phyloP scores from a whole-genome alignment of 805 yeast genomes.

The Hyphopichia homilentoma region DNA sequence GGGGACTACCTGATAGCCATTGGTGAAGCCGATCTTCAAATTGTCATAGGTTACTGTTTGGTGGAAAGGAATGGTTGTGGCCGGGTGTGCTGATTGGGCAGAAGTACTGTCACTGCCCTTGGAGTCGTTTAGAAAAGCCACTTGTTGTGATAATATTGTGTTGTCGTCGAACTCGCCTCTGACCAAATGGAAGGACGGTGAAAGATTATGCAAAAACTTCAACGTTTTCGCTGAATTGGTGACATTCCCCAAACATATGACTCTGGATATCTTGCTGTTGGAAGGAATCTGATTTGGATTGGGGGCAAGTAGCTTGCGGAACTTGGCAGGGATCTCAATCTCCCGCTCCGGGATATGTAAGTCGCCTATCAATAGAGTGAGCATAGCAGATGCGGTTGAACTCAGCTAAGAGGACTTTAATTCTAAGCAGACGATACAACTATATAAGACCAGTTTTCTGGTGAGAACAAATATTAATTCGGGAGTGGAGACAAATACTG shows the following conservation, averaged over 20 bases:
- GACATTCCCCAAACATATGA: constrained; percentile 80
- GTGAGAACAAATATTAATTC: background rate
- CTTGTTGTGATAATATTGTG: constrained; percentile 30
- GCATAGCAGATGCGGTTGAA: too few relatives aligned
- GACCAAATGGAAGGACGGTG: constrained; percentile 72
- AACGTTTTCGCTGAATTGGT: constrained; percentile 63
- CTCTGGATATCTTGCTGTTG: constrained; percentile 72
- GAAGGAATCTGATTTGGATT: constrained; percentile 38
- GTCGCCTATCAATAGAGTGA: constrained; percentile 77
- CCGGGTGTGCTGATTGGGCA: too few relatives aligned
- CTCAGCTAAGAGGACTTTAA: too few relatives aligned
- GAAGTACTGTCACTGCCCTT: constrained; percentile 5
- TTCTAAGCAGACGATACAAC: too few relatives aligned
- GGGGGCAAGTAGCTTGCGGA: constrained; percentile 73
- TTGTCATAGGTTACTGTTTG: constrained; percentile 65
- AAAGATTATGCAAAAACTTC: constrained; percentile 60
- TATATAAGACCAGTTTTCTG: background rate
- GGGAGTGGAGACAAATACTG: background rate
- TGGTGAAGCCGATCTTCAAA: constrained; percentile 77
- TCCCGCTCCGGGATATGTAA: constrained; percentile 87
- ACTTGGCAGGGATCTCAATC: constrained; percentile 56
- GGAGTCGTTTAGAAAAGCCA: constrained; percentile 14
- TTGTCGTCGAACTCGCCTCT: constrained; percentile 77
- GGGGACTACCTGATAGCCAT: constrained; percentile 83
- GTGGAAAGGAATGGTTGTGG: constrained; percentile 50